phyloP scores from a whole-genome alignment of 768 basidiomycete genomes.

The Trametes punicea region DNA sequence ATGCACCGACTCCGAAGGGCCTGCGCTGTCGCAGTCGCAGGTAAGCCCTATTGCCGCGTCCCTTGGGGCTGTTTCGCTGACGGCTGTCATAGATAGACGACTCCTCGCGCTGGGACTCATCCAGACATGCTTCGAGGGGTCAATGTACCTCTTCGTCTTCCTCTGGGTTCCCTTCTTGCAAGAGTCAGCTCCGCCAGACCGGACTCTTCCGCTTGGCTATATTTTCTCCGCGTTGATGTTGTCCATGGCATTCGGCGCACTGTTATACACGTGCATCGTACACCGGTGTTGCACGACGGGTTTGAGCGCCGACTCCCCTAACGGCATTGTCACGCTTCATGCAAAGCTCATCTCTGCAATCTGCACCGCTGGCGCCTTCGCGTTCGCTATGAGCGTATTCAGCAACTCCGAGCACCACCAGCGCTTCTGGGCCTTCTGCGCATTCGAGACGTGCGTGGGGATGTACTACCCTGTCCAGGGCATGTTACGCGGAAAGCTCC shows the following conservation, averaged over 20 bases:
- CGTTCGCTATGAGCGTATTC: slow-evolving; percentile 49
- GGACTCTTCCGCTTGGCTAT: slow-evolving; percentile 64
- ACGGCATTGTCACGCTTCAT: slow-evolving; percentile 49
- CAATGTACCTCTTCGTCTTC: slow-evolving; percentile 85
- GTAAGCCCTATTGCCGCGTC: not conserved
- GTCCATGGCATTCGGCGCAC: slow-evolving; percentile 77
- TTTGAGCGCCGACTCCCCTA: slow-evolving; percentile 2
- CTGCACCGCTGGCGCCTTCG: slow-evolving; percentile 54
- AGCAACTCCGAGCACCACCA: slow-evolving; percentile 42
- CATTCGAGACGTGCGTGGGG: slow-evolving; percentile 74
- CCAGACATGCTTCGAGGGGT: slow-evolving; percentile 81
- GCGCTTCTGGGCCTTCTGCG: slow-evolving; percentile 72
- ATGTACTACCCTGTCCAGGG: slow-evolving; percentile 81
- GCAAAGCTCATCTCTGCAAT: slow-evolving; percentile 65
- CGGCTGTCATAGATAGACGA: slow-evolving; percentile 44
- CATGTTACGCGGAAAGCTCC: slow-evolving; percentile 62
- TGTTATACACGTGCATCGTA: slow-evolving; percentile 58
- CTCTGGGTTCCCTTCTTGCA: slow-evolving; percentile 78
- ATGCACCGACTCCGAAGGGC: slow-evolving; percentile 51
- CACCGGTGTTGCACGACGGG: slow-evolving; percentile 21
- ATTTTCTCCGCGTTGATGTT: slow-evolving; percentile 83
- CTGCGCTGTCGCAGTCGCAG: slow-evolving; percentile 46
- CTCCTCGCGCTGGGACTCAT: slow-evolving; percentile 65
- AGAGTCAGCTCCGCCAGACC: slow-evolving; percentile 43
- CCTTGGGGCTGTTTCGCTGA: not conserved